Base-by-base conservation (phyloP, 352 stramenopile species). In the Phytophthora fragariaefolia region DNA sequence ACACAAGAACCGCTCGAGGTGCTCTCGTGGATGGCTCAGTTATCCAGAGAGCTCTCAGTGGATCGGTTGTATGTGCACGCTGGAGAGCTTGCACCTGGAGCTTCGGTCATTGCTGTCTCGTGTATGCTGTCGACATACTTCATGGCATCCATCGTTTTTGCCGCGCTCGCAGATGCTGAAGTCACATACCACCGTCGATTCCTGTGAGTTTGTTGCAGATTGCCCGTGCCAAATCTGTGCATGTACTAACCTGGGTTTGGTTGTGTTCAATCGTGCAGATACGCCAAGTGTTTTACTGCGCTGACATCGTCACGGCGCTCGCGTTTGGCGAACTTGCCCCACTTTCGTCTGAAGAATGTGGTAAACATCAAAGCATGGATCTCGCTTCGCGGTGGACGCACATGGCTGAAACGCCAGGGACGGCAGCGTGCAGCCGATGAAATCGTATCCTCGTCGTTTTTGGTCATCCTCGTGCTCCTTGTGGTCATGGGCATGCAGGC, bases 351-450 rank as follows among this genome's bases (percentile, higher is more conserved):
- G 18, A 97, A 97, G 71, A 97, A 97, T 60, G 87, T 95, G 2
- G 81, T 94, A 24, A 97, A 96, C 65, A 97, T 97, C 68, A 94
- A 95, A 54, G 87, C 89, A 26, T 97, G 90, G 90, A 92, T 97
- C 57, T 91, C 89, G 7, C 77, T 97, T 38, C 85, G 90, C 17
- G 89, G 82, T 18, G 90, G 90, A 24, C 83, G 89, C 53, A 94
- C 87, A 52, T 97, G 89, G 89, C 77, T 97, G 24, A 95, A 96
- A 69, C 86, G 88, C 30, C 89, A 96, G 58, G 82, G 85, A 9
- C 80, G 83, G 22, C 89, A 97, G 74, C 89, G 90, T 22, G 88
- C 82, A 9, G 90, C 90, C 2, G 90, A 96, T 55, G 89, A 94
- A 63, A 93, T 96, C 53, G 89, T 97, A 30, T 97, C 90, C 20